Conservation (phyloP, 148 eudicot species). For the Silene uniflora region DNA sequence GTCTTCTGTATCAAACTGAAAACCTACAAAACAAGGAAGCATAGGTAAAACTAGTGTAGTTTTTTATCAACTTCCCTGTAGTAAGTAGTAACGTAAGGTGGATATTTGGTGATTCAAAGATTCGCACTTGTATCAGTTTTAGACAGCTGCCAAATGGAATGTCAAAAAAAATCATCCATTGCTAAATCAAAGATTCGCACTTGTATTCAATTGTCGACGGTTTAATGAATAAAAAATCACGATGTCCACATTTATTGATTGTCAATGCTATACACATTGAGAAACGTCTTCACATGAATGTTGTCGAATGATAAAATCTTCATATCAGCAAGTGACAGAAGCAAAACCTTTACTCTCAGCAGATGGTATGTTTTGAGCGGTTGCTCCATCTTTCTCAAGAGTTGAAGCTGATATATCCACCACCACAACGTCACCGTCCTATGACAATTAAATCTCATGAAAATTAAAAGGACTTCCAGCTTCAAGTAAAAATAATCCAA, state of each 20-base stretch:
- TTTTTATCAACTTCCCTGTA: neutral
- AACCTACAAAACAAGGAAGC: constrained; percentile 45
- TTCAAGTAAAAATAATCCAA: neutral
- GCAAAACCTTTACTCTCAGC: constrained; percentile 89
- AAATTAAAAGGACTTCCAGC: neutral
- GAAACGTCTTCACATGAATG: neutral
- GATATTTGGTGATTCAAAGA: neutral
- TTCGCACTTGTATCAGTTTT: too few relatives aligned
- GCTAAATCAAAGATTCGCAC: too few relatives aligned
- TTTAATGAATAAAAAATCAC: too few relatives aligned
- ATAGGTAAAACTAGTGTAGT: neutral
- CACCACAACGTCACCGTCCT: constrained; percentile 92
- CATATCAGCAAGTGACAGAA: constrained; percentile 8
- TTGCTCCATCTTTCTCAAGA: constrained; percentile 58
- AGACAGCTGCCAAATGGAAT: too few relatives aligned
- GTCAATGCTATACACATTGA: too few relatives aligned
- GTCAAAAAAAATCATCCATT: too few relatives aligned
- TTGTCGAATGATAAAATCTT: neutral
- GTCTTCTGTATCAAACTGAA: constrained; percentile 91
- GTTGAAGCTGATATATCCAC: constrained; percentile 91
- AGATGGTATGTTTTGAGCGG: constrained; percentile 70
- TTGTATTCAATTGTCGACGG: too few relatives aligned
- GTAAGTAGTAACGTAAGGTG: neutral
- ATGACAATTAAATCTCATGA: constrained; percentile 24
- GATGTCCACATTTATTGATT: too few relatives aligned